phyloP scores from a whole-genome alignment of 257 asterid genomes.

The Plantago ovata region DNA sequence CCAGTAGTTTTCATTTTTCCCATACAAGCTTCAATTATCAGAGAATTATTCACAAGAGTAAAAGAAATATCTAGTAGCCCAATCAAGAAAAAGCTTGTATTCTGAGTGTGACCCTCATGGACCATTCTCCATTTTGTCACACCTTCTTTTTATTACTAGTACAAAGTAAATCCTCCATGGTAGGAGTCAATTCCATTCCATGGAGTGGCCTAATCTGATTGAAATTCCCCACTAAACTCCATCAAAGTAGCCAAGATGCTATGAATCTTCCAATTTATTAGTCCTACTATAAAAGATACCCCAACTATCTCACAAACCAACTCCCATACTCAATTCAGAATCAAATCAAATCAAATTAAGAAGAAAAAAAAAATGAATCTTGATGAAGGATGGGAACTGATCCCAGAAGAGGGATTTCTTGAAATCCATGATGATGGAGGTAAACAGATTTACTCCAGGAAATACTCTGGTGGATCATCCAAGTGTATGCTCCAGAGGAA shows the following conservation, averaged over 20 bases:
- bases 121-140: conserved; percentile 13
- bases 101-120: conserved; percentile 3
- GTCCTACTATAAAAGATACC: conserved; percentile 1
- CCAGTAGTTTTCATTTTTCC: neutral
- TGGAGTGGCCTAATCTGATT: conserved; percentile 1
- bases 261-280: conserved; percentile 18
- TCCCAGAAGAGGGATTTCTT: conserved; percentile 65
- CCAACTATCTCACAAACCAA: neutral
- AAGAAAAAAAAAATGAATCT: conserved; percentile 41
- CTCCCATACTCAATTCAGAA: neutral
- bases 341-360: conserved; percentile 7
- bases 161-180: neutral
- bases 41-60: neutral
- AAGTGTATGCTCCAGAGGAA: conserved; percentile 38
- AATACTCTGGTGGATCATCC: conserved; percentile 10
- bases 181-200: neutral
- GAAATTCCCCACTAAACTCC: conserved; percentile 32
- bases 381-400: conserved; percentile 78
- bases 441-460: conserved; percentile 48
- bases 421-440: conserved; percentile 51
- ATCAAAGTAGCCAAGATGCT: conserved; percentile 28
- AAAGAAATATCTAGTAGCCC: conserved; percentile 1
- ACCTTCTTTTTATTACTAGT: neutral
- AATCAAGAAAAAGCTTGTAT: conserved; percentile 11
- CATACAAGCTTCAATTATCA: neutral